Evolutionary conservation across 176 grass and related monocot species (phyloP).

Genomic region (Zoysia japonica): DNA sequence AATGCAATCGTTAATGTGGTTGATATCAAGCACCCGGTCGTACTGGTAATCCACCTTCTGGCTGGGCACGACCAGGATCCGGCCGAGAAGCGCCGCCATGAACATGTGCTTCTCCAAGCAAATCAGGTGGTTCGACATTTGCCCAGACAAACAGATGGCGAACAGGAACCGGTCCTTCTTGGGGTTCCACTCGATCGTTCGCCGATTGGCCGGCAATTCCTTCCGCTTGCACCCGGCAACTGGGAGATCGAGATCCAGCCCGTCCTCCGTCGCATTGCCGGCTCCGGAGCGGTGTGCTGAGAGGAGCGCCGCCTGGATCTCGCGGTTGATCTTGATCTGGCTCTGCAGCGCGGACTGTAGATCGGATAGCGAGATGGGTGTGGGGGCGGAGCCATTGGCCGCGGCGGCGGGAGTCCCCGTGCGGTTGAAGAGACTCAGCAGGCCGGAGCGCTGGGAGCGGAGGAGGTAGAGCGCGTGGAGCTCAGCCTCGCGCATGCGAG

Average conservation of each 20-base stretch:
- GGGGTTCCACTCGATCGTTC: constrained; percentile 90
- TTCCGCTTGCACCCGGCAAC: constrained; percentile 53
- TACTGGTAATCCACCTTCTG: constrained; percentile 82
- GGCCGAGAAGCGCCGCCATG: constrained; percentile 77
- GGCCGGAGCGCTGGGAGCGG: constrained; percentile 64
- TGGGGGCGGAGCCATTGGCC: constrained; percentile 27
- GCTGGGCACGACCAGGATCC: constrained; percentile 74
- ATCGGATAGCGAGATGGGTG: constrained; percentile 49
- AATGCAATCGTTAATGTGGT: constrained; percentile 81
- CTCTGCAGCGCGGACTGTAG: constrained; percentile 64
- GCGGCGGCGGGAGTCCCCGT: neutral
- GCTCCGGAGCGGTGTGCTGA: constrained; percentile 56
- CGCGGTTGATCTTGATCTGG: constrained; percentile 84
- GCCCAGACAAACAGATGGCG: constrained; percentile 79
- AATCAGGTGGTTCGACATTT: constrained; percentile 98
- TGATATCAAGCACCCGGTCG: constrained; percentile 76
- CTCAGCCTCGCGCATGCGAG: constrained; percentile 85
- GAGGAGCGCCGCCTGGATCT: constrained; percentile 75
- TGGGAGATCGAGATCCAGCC: constrained; percentile 49
- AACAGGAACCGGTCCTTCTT: constrained; percentile 81
- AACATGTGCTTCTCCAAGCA: constrained; percentile 99
- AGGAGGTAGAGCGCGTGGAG: constrained; percentile 81
- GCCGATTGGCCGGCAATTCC: constrained; percentile 45
- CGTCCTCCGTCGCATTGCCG: constrained; percentile 50
- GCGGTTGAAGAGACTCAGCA: constrained; percentile 69